A percentile compares a stretch with the other conserved stretches of the same genome.
Conservation (phyloP, 2,329 filamentous ascomycete genomes). For the Fusarium mangiferae region DNA sequence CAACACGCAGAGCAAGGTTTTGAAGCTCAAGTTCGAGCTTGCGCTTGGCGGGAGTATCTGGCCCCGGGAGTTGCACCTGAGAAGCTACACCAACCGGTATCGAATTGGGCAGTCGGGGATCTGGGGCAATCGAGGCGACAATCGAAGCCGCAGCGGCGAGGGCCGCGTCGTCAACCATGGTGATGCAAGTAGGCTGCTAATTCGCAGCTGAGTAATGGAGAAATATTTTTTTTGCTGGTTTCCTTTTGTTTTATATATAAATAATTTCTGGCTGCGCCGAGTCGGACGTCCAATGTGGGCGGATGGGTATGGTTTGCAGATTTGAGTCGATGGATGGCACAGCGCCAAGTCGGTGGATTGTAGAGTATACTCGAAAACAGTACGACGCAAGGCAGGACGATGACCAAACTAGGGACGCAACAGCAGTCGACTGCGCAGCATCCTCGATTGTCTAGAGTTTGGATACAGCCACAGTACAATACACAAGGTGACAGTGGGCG, state of each 20-base stretch:
- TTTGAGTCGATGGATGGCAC: conserved; percentile 12
- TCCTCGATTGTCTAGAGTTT: conserved; percentile 29
- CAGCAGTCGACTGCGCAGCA: conserved; percentile 31
- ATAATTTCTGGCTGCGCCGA: background rate
- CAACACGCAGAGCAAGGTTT: conserved; percentile 80
- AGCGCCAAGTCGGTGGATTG: conserved; percentile 6
- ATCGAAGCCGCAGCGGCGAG: conserved; percentile 65
- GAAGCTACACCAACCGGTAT: conserved; percentile 55
- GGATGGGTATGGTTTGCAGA: conserved; percentile 3
- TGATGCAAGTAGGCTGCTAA: conserved; percentile 39
- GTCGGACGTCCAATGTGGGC: conserved; percentile 12
- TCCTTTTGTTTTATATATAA: background rate
- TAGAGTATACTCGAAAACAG: conserved; percentile 6
- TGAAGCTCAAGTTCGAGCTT: conserved; percentile 85
- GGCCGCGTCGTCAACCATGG: conserved; percentile 66
- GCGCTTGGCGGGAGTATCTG: conserved; percentile 78
- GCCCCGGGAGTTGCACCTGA: conserved; percentile 79
- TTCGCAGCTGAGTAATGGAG: conserved; percentile 42
- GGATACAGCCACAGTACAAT: conserved; percentile 14
- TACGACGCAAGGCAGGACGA: conserved; percentile 14
- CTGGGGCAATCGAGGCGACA: conserved; percentile 62
- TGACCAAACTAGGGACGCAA: conserved; percentile 34
- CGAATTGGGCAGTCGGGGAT: conserved; percentile 52
- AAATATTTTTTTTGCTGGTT: background rate
- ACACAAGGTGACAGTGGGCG: conserved; percentile 27